These are phyloP conservation scores for Acorus gramineus DNA, from an alignment of 106 monocot genomes.

Conservation along the genomic window DNA sequence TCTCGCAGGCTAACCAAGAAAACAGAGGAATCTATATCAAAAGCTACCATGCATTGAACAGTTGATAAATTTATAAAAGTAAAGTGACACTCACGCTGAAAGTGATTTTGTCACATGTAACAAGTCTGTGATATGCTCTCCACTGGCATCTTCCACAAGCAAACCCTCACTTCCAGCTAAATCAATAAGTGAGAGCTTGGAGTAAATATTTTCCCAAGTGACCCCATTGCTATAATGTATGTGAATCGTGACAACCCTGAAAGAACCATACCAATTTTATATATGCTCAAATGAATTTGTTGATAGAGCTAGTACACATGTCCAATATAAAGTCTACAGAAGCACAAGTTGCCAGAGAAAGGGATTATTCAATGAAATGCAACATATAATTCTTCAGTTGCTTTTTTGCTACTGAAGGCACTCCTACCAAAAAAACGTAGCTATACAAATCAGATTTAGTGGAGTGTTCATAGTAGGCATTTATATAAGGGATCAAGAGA, in stretches of 20 bases:
- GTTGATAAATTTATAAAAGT: background rate
- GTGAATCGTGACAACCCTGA: constrained; percentile 85
- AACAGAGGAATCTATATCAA: background rate
- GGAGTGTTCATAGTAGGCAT: no score
- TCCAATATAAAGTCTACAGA: no score
- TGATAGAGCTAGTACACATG: no score
- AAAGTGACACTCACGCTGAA: constrained; percentile 68
- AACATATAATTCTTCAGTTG: no score
- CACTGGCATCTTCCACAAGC: constrained; percentile 54
- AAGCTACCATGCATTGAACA: background rate
- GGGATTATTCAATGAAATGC: no score
- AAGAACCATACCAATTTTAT: constrained; percentile 8
- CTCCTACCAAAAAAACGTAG: no score
- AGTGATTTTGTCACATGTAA: constrained; percentile 90
- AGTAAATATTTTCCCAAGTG: constrained; percentile 55
- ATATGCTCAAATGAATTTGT: no score
- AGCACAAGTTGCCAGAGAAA: no score
- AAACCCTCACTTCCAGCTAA: constrained; percentile 85
- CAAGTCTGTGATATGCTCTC: constrained; percentile 60
- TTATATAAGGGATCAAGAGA: no score
- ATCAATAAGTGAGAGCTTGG: constrained; percentile 90
- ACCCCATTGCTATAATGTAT: constrained; percentile 60
- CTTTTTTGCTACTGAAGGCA: no score
- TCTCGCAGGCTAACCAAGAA: no score
- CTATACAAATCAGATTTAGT: no score